Evolutionary conservation across 2,329 filamentous ascomycete species (phyloP).

Genomic region (Xenoacremonium recifei): DNA sequence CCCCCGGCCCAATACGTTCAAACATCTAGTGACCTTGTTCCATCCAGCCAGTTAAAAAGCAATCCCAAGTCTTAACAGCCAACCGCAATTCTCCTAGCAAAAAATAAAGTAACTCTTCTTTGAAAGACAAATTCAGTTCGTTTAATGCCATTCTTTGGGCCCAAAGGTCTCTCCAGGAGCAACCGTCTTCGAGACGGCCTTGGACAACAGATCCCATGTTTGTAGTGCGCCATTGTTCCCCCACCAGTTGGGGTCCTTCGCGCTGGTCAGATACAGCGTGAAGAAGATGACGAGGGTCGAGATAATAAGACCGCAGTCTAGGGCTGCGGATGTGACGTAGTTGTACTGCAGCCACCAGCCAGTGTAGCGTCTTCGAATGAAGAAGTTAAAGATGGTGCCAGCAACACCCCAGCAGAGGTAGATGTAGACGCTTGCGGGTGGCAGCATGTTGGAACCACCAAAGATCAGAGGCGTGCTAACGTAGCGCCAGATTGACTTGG

Average conservation of each 20-base stretch:
- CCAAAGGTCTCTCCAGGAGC: conserved; percentile 49
- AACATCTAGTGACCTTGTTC: too few species aligned
- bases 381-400: conserved; percentile 67
- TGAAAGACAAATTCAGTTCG: too few species aligned
- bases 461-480: conserved; percentile 69
- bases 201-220: conserved; percentile 45
- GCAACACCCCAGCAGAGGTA: conserved; percentile 70
- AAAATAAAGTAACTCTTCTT: too few species aligned
- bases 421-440: conserved; percentile 68
- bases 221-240: conserved; percentile 50
- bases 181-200: conserved; percentile 43
- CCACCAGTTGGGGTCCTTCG: conserved; percentile 59
- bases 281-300: conserved; percentile 70
- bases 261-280: conserved; percentile 59
- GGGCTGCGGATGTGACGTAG: conserved; percentile 69
- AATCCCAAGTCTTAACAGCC: too few species aligned
- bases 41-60: too few species aligned
- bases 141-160: conserved; percentile 48
- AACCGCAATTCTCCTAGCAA: too few species aligned
- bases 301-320: conserved; percentile 67
- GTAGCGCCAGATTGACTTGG: conserved; percentile 61
- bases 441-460: conserved; percentile 61
- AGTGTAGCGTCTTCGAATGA: conserved; percentile 60
- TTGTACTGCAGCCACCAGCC: conserved; percentile 81
- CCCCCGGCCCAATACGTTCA: too few species aligned